Evolutionary conservation across 805 yeast genomes (phyloP), one percentile per base, ranked within the genome.

Genomic region (Cyberlindnera euphorbiiphila): DNA sequence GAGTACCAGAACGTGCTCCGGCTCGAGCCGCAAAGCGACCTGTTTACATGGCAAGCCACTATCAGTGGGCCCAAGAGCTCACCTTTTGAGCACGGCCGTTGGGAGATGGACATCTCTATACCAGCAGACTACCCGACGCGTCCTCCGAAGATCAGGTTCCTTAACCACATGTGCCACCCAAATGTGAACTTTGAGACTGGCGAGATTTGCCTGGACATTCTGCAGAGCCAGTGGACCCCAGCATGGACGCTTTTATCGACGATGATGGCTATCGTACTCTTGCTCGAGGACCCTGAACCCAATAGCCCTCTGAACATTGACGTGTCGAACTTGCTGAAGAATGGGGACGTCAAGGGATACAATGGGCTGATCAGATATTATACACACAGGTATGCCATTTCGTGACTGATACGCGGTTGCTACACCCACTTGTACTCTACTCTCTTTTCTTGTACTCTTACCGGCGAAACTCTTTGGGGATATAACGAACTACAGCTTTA

Each of bases 271-370:
- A 69, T 82, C 2, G 52, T 78, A 22, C 61, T 74, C 54, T 64
- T 83, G 12, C 51, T 82, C 8, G 73, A 70, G 29, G 74, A 76
- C 34, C 88, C 88, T 0, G 87, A 78, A 51, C 82, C 85, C 0
- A 76, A 77, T 43, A 76, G 84, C 27, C 91, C 91, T 1, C 58
- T 83, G 34, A 80, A 83, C 50, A 66, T 83, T 12, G 89, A 83
- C 53, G 65, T 79, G 59, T 84, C 87, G 6, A 79, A 76, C 46
- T 50, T 82, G 23, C 63, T 67, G 42, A 69, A 79, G 41, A 57
- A 60, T 27, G 74, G 72, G 15, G 80, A 74, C 50, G 25, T 21
- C 4, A 56, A 51, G 2, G 78, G 73, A 0, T 69, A 71, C 46
- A 41, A 60, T 26, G 68, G 66, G 2, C 45, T 69, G 29, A 60